Base-by-base conservation (phyloP, 176 grass and related monocot species). In the Eragrostis nindensis region DNA sequence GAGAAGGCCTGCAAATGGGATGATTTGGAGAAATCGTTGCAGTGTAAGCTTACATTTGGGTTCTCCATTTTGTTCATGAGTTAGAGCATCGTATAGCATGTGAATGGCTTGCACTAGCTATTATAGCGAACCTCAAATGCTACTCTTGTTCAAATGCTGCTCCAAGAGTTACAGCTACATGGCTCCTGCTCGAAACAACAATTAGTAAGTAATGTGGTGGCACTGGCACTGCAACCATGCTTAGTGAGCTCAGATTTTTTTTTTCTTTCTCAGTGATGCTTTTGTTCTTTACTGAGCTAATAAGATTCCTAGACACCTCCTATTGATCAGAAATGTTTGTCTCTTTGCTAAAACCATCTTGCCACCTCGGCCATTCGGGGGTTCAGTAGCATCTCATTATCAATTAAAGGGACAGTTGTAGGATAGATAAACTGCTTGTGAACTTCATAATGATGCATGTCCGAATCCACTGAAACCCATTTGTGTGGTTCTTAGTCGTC, bases 191-290 rank as follows among this genome's bases (percentile, higher is more conserved):
- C 38, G 86, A 82, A 82, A 89, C 73, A 85, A 72, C 52, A 68
- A 85, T 59, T 36, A 36, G 32, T 4, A 85, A 86, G 78, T 60
- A 73, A 13, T 90, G 82, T 60, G 69, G 78, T 48, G 74, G 82
- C 49, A 82, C 85, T 48, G 74, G 82, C 49, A 82, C 85, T 73
- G 25, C 87, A 81, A 84, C 83, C 78, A 74, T 88, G 83, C 25
- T 13, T 7, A 84, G 92, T 91, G 69, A 19, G 38, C 67, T 86
- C 18, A 66, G n/a, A 52, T 5, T 18, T 80, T 56, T 64, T 64
- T 39, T 36, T 36, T 36, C 63, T 59, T 71, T n/a, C 43, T 62
- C 21, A 11, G 32, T 29, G 44, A 81, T 77, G 72, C 62, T 36
- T 60, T 71, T 48, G 71, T 77, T 75, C 7, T 70, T 82, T 59